Base-by-base conservation (phyloP, 768 basidiomycete genomes). In the Chalciporus pseudorubinellus region DNA sequence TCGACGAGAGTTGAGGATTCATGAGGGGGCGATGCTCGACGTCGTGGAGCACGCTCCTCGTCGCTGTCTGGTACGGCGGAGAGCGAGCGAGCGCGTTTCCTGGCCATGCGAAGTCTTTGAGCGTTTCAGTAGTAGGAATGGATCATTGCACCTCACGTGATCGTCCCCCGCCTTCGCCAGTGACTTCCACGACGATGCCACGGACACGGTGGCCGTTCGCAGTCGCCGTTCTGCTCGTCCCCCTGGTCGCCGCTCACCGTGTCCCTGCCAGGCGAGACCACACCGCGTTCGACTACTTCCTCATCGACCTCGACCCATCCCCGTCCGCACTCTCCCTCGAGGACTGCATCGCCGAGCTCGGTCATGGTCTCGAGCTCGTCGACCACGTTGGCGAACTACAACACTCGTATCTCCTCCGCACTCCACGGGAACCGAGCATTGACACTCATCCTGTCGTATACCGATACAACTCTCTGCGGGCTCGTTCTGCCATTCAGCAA, bases 361-460 rank as follows among this genome's bases (percentile, higher is more conserved):
- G 84, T 13, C 75, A 92, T 8, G 85, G 84, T n/a, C 85, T 92
- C 19, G 87, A 98, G 70, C 72, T 97, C 43, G 87, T 98, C 50
- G 92, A 95, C 64, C 87, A 82, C 59, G 86, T 84, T 21, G 94
- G 97, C 45, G 87, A 94, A 64, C 79, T 99, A 6, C 64, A 70
- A 24, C 75, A 91, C 49, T 79, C 89, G 70, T 99, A 91, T 89
- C 74, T 99, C 16, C 84, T 97, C 40, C 81, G 91, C 21, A 71
- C 38, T 62, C 69, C 57, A 80, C 83, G 65, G 55, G 70, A 55
- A 22, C 21, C 28, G 38, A 48, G 6, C 18, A 40, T 38, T 7
- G 53, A 59, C 12, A 60, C 59, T 29, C 58, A 56, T 43, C 47
- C 59, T 22, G 80, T 86, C 44, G 62, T 86, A 24, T 72, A 76